Base-by-base conservation (phyloP, 1,284 basidiomycete species). In the Moesziomyces sp. region DNA sequence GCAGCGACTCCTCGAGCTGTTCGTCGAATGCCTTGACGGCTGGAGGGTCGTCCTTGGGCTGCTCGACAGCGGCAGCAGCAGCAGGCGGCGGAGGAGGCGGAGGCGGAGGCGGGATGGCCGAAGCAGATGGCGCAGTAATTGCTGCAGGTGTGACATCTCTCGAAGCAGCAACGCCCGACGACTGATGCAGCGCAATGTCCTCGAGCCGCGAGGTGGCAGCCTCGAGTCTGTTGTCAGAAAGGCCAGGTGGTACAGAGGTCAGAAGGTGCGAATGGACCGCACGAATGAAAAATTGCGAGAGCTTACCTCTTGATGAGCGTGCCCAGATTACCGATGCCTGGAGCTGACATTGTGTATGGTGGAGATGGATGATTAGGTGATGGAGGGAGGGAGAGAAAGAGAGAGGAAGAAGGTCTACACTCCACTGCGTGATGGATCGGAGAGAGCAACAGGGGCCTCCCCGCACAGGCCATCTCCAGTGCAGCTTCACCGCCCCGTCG, bases 131-230 rank as follows among this genome's bases (percentile, higher is more conserved):
- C 60, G 52, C 60, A 52, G 56, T 58, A 18, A 46, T 63, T 46
- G 51, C 58, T 44, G 66, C 63, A 21, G 47, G 53, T 18, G 58
- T 42, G 21, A 56, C 51, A 9, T 72, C 69, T 23, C 43, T 66
- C 18, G 60, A 55, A 11, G 47, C 40, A 19, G 60, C 48, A 23
- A 38, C 47, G 47, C 62, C 49, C n/a, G 66, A 46, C 28, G 64
- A 47, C 58, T 74, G 53, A 46, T 87, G 86, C 63, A 87, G 85
- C 55, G 91, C 92, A 65, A 97, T 88, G 83, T 99, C 96, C 85
- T 99, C 96, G 28, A 99, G 89, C 55, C 96, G 90, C 52, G 93
- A 94, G 9, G 94, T 95, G 3, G 94, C 93, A 47, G 97, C 96
- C 87, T 96, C 92, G 26, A 83, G 76, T 43, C 80, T 82, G 52